Evolutionary conservation across 148 eudicot species (phyloP).

Genomic region (Polygonum aviculare): DNA sequence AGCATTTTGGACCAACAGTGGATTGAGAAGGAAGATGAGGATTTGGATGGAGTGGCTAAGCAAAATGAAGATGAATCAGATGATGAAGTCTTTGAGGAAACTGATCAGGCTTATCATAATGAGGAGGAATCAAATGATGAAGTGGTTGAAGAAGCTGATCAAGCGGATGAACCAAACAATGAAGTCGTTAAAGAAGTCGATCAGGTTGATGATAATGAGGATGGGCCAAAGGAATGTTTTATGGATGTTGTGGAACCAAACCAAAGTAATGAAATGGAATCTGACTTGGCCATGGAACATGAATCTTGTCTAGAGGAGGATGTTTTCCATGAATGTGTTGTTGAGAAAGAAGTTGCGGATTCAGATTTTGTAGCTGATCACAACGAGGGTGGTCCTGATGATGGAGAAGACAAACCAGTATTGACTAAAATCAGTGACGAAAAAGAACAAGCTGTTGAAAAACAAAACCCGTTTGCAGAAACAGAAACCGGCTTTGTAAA

Average conservation of each 20-base stretch:
- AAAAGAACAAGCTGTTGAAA: constrained; percentile 12
- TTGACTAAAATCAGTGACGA: constrained; percentile 10
- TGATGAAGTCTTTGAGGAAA: constrained; percentile 14
- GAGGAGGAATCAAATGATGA: not conserved
- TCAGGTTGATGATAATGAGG: not conserved
- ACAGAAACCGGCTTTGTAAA: constrained; percentile 18
- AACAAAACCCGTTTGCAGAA: constrained; percentile 16
- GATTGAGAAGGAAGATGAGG: constrained; percentile 7
- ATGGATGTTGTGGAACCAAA: constrained; percentile 17
- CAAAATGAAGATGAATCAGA: constrained; percentile 18
- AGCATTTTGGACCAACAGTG: not conserved
- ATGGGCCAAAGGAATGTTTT: not conserved
- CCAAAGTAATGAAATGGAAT: constrained; percentile 17
- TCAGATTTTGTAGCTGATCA: constrained; percentile 19
- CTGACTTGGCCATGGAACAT: constrained; percentile 22
- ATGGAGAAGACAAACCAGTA: constrained; percentile 4
- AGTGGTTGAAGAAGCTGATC: constrained; percentile 10
- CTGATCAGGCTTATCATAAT: not conserved
- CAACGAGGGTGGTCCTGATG: constrained; percentile 18
- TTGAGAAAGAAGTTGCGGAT: not conserved
- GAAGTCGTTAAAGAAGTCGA: constrained; percentile 9
- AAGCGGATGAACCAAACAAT: not conserved
- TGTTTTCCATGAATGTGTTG: constrained; percentile 6
- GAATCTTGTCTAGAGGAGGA: constrained; percentile 54
- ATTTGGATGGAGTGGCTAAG: constrained; percentile 12